Evolutionary conservation across 176 grass and related monocot species (phyloP).

Genomic region (Musa acuminata): DNA sequence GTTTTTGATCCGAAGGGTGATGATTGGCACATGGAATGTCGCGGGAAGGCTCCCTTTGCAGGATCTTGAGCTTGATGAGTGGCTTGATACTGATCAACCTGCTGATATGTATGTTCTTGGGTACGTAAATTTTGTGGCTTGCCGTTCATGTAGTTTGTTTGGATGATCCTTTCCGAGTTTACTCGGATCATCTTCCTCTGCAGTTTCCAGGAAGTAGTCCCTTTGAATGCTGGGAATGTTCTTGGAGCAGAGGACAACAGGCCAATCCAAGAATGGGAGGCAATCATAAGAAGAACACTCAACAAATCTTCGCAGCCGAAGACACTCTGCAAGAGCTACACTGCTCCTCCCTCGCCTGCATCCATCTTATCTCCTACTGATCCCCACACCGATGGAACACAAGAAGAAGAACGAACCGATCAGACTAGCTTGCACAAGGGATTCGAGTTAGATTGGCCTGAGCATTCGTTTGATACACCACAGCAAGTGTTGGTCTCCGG

Average conservation of each 20-base stretch:
- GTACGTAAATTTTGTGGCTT: conserved; percentile 24
- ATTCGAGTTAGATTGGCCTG: conserved; percentile 41
- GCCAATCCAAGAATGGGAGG: conserved; percentile 57
- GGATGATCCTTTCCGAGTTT: too few relatives aligned
- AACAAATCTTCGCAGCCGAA: conserved; percentile 38
- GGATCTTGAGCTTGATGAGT: conserved; percentile 39
- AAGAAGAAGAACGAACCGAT: background rate
- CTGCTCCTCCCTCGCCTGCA: conserved; percentile 41
- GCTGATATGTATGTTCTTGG: conserved; percentile 49
- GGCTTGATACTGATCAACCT: conserved; percentile 40
- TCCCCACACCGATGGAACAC: background rate
- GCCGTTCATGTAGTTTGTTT: too few relatives aligned
- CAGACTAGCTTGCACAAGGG: too few relatives aligned
- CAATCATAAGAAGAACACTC: conserved; percentile 45
- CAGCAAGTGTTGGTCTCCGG: conserved; percentile 6
- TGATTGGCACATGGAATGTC: conserved; percentile 57
- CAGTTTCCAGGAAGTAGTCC: conserved; percentile 68
- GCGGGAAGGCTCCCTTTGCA: conserved; percentile 37
- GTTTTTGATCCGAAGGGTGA: conserved; percentile 32
- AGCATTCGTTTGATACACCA: conserved; percentile 36
- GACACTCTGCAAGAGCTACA: conserved; percentile 49
- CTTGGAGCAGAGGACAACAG: conserved; percentile 49
- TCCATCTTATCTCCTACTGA: conserved; percentile 1
- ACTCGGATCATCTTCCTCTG: background rate
- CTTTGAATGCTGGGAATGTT: conserved; percentile 55